Conservation (phyloP, 306 rosid species). For the Begonia loranthoides region DNA sequence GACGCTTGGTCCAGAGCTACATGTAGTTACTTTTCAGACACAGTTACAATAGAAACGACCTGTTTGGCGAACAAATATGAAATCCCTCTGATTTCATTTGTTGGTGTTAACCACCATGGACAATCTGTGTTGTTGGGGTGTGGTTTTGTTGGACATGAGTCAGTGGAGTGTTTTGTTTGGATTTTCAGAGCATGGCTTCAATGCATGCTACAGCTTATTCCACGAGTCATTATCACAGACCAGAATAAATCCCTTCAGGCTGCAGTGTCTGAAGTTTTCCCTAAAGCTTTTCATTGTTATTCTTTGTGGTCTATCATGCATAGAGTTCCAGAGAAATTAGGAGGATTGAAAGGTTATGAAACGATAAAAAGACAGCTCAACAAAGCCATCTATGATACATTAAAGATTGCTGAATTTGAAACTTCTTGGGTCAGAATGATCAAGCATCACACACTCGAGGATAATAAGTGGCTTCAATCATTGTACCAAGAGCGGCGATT, state of each 20-base stretch:
- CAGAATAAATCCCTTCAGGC: constrained; percentile 45
- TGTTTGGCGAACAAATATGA: constrained; percentile 64
- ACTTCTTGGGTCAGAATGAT: constrained; percentile 51
- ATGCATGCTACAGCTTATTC: constrained; percentile 52
- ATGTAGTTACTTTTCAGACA: constrained; percentile 43
- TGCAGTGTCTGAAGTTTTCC: constrained; percentile 54
- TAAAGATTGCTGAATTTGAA: constrained; percentile 65
- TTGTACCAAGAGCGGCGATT: constrained; percentile 39
- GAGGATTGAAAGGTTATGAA: constrained; percentile 65
- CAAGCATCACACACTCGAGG: constrained; percentile 31
- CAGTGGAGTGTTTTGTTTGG: constrained; percentile 56
- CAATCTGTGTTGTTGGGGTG: constrained; percentile 60
- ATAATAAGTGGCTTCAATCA: constrained; percentile 53
- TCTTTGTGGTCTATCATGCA: constrained; percentile 46
- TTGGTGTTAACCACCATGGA: constrained; percentile 61
- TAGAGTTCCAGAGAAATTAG: constrained; percentile 67
- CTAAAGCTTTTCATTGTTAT: constrained; percentile 52
- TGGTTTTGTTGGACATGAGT: constrained; percentile 54
- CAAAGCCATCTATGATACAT: constrained; percentile 37
- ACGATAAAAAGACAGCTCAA: constrained; percentile 37
- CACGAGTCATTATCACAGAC: constrained; percentile 49
- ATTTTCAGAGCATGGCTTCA: constrained; percentile 51
- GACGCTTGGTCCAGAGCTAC: constrained; percentile 64
- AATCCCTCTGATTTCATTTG: constrained; percentile 57
- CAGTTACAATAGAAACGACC: constrained; percentile 46